Evolutionary conservation across 2,329 filamentous ascomycete genomes (phyloP).

Genomic region (Hypomyces perniciosus): DNA sequence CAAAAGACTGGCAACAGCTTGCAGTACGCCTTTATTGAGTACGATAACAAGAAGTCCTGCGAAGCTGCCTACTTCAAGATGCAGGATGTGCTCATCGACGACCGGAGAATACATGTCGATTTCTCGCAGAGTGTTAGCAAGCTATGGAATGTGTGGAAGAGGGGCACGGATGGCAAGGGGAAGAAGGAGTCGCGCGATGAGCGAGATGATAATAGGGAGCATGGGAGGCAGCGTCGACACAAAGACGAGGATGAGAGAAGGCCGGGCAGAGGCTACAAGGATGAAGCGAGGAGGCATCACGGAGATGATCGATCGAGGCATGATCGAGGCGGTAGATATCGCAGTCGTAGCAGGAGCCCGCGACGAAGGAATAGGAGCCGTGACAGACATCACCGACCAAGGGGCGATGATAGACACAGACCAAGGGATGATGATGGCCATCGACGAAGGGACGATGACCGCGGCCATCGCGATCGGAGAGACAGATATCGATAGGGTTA

Average conservation of each 20-base stretch:
- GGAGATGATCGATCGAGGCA: constrained; percentile 47
- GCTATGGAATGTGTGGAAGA: constrained; percentile 83
- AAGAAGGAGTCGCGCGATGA: constrained; percentile 58
- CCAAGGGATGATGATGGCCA: constrained; percentile 23
- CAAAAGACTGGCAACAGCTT: constrained; percentile 89
- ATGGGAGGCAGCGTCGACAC: constrained; percentile 91
- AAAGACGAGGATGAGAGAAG: constrained; percentile 54
- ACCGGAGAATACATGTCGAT: constrained; percentile 95
- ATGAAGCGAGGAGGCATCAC: constrained; percentile 56
- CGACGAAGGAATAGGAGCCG: constrained; percentile 26
- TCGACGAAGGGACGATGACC: constrained; percentile 18
- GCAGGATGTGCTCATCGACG: constrained; percentile 94
- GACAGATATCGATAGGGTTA: constrained; percentile 26
- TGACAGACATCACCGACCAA: constrained; percentile 24
- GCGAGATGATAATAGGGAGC: constrained; percentile 80
- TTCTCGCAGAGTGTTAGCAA: constrained; percentile 93
- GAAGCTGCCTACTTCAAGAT: constrained; percentile 98
- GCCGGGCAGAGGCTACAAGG: constrained; percentile 58
- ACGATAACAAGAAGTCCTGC: constrained; percentile 84
- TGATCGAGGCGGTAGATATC: constrained; percentile 11
- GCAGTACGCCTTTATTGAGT: constrained; percentile 98
- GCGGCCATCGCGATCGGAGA: constrained; percentile 11
- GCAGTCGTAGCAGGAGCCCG: constrained; percentile 36
- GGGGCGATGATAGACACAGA: no score
- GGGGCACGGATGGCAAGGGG: constrained; percentile 76